phyloP scores from a whole-genome alignment of 1,284 basidiomycete genomes.

The Megacollybia platyphylla region DNA sequence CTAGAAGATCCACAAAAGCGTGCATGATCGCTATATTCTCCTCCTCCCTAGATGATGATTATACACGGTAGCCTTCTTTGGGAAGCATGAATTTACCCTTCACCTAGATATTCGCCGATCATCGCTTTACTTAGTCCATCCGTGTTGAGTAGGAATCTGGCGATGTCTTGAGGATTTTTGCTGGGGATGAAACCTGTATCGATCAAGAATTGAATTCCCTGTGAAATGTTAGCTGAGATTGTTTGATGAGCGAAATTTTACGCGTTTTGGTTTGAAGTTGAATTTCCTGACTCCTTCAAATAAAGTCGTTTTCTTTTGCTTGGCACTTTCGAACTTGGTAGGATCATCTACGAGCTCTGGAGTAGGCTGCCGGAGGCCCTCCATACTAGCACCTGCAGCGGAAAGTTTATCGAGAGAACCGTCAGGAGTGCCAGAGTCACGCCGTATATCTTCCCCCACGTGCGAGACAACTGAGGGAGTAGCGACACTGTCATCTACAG shows the following conservation, averaged over 20 bases:
- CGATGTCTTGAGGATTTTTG: slow-evolving; percentile 70
- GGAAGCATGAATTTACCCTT: slow-evolving; percentile 51
- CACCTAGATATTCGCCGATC: slow-evolving; percentile 97
- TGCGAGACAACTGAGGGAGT: slow-evolving; percentile 31
- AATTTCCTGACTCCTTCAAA: slow-evolving; percentile 96
- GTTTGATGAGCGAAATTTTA: slow-evolving; percentile 17
- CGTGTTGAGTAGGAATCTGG: slow-evolving; percentile 77
- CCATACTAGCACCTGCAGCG: slow-evolving; percentile 27
- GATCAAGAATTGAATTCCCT: slow-evolving; percentile 85
- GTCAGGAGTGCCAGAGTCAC: slow-evolving; percentile 42
- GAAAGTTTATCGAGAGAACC: slow-evolving; percentile 37
- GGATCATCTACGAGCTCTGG: slow-evolving; percentile 84
- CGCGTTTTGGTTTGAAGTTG: slow-evolving; percentile 95
- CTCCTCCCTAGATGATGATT: slow-evolving; percentile 48
- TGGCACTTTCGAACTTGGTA: slow-evolving; percentile 88
- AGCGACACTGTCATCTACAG: slow-evolving; percentile 28
- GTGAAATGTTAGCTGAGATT: slow-evolving; percentile 5
- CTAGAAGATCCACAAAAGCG: slow-evolving; percentile 85
- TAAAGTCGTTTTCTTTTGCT: slow-evolving; percentile 92
- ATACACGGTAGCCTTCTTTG: slow-evolving; percentile 1
- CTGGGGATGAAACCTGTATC: slow-evolving; percentile 84
- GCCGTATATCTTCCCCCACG: slow-evolving; percentile 33
- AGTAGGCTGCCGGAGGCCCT: slow-evolving; percentile 50
- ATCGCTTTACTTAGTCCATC: slow-evolving; percentile 93
- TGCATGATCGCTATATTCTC: slow-evolving; percentile 90